A percentile compares a stretch with the other conserved stretches of the same genome.
phyloP scores from a whole-genome alignment of 1,284 basidiomycete species.

The Peniophora sp. region DNA sequence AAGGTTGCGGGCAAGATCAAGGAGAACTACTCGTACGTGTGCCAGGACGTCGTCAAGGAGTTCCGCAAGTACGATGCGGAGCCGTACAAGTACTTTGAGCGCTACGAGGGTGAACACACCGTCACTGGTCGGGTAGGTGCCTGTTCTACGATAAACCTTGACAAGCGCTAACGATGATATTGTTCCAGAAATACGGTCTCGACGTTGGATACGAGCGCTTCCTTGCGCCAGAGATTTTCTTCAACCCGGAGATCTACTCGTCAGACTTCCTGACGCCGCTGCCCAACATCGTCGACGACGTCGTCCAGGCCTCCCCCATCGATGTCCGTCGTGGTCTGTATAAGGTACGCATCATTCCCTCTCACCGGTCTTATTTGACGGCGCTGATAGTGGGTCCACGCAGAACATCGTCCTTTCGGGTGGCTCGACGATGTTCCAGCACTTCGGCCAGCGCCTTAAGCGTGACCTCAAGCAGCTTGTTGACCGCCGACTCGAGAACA shows the following conservation, averaged over 20 bases:
- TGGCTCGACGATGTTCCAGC: conserved; percentile 97
- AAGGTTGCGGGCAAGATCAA: conserved; percentile 93
- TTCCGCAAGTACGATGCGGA: conserved; percentile 97
- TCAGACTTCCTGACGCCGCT: conserved; percentile 98
- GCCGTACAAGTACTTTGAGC: conserved; percentile 93
- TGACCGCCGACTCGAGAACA: conserved; percentile 81
- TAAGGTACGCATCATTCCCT: conserved; percentile 57
- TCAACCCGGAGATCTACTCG: conserved; percentile 98
- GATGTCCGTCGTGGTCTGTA: conserved; percentile 92
- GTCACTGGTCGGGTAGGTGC: conserved; percentile 84
- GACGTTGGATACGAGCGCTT: conserved; percentile 99
- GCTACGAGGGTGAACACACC: conserved; percentile 89
- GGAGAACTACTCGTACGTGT: conserved; percentile 98
- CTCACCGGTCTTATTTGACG: background rate
- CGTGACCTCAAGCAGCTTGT: conserved; percentile 93
- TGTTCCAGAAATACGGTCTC: conserved; percentile 74
- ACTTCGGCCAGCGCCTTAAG: conserved; percentile 94
- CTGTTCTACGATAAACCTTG: background rate
- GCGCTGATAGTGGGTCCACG: background rate
- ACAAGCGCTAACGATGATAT: background rate
- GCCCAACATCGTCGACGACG: conserved; percentile 93
- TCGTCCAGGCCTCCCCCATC: conserved; percentile 94
- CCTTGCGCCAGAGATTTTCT: conserved; percentile 98
- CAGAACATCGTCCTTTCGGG: conserved; percentile 92
- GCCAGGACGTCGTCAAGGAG: conserved; percentile 98